phyloP scores from a whole-genome alignment of 192 early-diverging fungal genomes.

The Coemansia sp. region DNA sequence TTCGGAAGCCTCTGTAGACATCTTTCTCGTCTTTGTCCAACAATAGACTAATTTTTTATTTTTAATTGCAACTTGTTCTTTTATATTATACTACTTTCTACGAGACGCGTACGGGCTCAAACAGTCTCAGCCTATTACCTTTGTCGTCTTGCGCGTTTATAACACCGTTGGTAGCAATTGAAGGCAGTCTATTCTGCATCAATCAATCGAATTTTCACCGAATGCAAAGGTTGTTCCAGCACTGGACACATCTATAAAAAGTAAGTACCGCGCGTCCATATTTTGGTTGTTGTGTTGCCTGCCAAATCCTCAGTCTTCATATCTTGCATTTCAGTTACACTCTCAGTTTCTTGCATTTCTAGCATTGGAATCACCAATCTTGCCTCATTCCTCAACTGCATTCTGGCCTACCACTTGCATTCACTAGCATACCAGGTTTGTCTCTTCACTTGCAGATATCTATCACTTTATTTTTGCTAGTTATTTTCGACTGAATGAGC shows the following conservation, averaged over 20 bases:
- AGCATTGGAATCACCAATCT: neutral
- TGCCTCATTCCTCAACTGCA: neutral
- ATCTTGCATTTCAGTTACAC: conserved; percentile 3
- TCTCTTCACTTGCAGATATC: neutral
- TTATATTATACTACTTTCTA: conserved; percentile 18
- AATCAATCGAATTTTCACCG: neutral
- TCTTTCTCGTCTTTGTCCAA: conserved; percentile 15
- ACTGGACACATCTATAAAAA: neutral
- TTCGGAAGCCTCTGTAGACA: conserved; percentile 26
- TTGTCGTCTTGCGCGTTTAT: neutral
- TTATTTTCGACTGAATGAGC: neutral
- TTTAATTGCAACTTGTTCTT: conserved; percentile 13
- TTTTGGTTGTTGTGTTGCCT: neutral
- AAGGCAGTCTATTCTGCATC: conserved; percentile 11
- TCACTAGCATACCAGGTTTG: neutral
- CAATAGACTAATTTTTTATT: conserved; percentile 19
- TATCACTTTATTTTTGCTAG: neutral
- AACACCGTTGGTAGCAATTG: conserved; percentile 8
- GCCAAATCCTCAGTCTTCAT: neutral
- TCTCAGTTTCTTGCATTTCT: neutral
- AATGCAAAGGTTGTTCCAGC: neutral
- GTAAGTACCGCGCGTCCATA: neutral
- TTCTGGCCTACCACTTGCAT: neutral
- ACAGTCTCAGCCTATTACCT: conserved; percentile 6
- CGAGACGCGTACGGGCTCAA: neutral